Conservation (phyloP, 768 basidiomycete genomes). For the Krasilnikovozyma curviuscula region DNA sequence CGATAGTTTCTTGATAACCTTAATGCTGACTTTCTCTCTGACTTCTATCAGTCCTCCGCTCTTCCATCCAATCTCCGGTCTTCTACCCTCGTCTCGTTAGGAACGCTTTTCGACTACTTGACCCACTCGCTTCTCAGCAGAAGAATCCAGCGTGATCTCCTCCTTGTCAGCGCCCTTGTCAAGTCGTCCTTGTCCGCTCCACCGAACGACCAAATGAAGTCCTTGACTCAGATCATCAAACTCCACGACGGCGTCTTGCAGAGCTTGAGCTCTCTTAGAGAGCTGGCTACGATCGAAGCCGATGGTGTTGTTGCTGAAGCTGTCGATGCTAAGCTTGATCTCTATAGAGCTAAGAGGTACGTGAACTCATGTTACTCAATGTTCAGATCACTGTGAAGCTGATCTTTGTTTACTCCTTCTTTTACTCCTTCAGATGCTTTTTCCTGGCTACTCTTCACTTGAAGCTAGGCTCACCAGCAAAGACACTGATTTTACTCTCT, state of each 20-base stretch:
- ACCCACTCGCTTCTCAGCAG: slow-evolving; percentile 69
- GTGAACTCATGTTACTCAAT: not conserved
- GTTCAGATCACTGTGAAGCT: slow-evolving; percentile 3
- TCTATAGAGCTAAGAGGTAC: slow-evolving; percentile 55
- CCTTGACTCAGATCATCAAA: slow-evolving; percentile 77
- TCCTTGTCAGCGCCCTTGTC: slow-evolving; percentile 46
- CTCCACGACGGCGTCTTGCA: slow-evolving; percentile 63
- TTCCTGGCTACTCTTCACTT: no score
- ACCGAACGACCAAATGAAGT: slow-evolving; percentile 26
- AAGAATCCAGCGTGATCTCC: slow-evolving; percentile 72
- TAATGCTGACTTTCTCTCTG: not conserved
- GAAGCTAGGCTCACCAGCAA: no score
- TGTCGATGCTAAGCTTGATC: slow-evolving; percentile 55
- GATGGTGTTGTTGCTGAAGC: slow-evolving; percentile 61
- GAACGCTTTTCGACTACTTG: slow-evolving; percentile 39
- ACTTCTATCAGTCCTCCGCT: slow-evolving; percentile 11
- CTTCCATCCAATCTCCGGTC: not conserved
- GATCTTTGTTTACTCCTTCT: not conserved
- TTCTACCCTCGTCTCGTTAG: slow-evolving; percentile 13
- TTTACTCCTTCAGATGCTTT: no score
- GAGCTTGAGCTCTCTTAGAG: slow-evolving; percentile 63
- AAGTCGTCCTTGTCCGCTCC: slow-evolving; percentile 11
- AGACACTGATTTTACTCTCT: no score
- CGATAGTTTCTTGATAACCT: not conserved
- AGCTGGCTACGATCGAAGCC: slow-evolving; percentile 67